Evolutionary conservation across 768 basidiomycete species (phyloP), one percentile per base, ranked within the genome.

Genomic region (Kwoniella europaea): DNA sequence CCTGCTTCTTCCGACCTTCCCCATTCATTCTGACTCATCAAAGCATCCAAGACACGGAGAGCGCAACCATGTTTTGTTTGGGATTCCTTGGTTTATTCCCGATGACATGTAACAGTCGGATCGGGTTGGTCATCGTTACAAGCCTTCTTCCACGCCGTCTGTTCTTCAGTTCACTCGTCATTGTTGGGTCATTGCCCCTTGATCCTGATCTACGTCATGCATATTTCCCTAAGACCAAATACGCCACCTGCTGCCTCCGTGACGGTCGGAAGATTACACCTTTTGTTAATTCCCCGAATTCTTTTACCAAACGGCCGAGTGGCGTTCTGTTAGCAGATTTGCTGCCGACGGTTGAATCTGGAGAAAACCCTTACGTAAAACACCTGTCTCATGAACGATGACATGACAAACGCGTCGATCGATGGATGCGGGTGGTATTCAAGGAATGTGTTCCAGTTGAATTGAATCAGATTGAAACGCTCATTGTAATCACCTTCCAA

Each of bases 121-220:
- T 35, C 35, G 35, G 35, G 35, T 35, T 35, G 35, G 35, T 35
- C 35, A 35, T 50, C 46, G 46, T 50, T 50, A 50, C 18, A 55
- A n/a, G 54, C 54, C 24, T 52, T n/a, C 24, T n/a, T 55, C n/a
- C 18, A 22, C n/a, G 54, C 20, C 54, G 24, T 7, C 13, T 24
- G 20, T 55, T 55, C 22, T 35, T 58, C 24, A 41, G 13, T 1
- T 29, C 22, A 13, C 22, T 15, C 15, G 12, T 24, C 15, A 42
- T 41, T 59, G 57, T 13, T 59, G 22, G 15, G 10, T 56, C 35
- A 35, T 20, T 16, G 7, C 20, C 20, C 50, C 20, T 15, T 52
- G 7, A 59, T 41, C 59, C 59, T 61, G 42, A 61, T 61, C 35
- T 10, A 61, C 59, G 59, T 61, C 59, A 61, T 61, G 59, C 59